phyloP scores from a whole-genome alignment of 176 grass and related monocot genomes.

The bread wheat (Triticum aestivum) region DNA sequence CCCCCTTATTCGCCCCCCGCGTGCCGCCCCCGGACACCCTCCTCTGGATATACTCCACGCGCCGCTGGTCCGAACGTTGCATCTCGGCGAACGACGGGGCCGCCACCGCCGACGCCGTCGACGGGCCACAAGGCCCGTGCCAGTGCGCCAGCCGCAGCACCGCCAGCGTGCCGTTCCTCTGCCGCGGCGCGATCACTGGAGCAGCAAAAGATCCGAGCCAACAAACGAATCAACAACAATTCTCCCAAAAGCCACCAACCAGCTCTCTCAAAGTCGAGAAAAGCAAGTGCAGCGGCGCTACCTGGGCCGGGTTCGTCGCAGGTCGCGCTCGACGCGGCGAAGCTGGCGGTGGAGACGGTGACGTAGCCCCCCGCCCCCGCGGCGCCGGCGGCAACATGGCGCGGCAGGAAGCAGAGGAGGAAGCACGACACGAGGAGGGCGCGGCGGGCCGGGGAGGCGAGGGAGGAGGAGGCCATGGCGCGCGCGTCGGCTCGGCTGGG shows the following conservation, averaged over 20 bases:
- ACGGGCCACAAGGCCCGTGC: constrained; percentile 65
- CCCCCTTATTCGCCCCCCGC: too few species aligned
- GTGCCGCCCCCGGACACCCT: constrained; percentile 8
- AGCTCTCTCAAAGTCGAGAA: background rate
- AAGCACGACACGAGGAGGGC: background rate
- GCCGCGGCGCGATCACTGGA: constrained; percentile 18
- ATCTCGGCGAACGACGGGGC: constrained; percentile 33
- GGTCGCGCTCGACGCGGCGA: background rate
- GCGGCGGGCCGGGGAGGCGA: background rate
- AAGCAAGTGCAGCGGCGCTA: background rate
- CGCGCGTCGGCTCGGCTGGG: background rate
- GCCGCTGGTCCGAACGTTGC: constrained; percentile 58
- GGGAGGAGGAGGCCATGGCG: constrained; percentile 17
- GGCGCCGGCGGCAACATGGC: background rate
- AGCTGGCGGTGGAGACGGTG: constrained; percentile 38
- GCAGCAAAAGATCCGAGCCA: background rate
- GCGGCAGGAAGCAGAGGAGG: constrained; percentile 14
- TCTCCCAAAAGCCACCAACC: background rate
- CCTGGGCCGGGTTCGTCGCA: constrained; percentile 29
- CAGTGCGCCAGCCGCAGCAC: constrained; percentile 59
- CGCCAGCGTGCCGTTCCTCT: constrained; percentile 17
- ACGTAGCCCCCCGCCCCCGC: background rate
- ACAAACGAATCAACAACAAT: background rate
- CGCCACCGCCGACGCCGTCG: background rate
- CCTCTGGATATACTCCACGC: constrained; percentile 57